These are phyloP conservation scores for Selaginella moellendorffii DNA, from an alignment of 75 land plant species.

Conservation along the genomic window DNA sequence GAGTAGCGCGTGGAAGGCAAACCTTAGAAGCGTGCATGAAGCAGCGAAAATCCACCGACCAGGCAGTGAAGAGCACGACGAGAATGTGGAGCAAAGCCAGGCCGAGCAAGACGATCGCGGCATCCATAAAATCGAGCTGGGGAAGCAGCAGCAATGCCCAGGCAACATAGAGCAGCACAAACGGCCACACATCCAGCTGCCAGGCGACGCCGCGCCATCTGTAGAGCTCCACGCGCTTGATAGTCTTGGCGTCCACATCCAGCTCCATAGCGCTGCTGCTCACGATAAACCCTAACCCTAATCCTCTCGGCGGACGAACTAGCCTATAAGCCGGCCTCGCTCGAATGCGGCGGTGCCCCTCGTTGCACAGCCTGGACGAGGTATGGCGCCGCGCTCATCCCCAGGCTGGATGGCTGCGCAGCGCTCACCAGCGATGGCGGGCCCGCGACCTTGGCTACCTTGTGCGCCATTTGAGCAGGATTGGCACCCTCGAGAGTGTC, in stretches of 20 bases:
- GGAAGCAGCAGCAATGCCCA: conserved; percentile 49
- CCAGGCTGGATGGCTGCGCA: conserved; percentile 63
- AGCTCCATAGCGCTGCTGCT: conserved; percentile 24
- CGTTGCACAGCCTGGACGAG: conserved; percentile 35
- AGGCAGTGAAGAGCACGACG: conserved; percentile 65
- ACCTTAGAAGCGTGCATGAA: conserved; percentile 78
- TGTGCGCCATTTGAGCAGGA: conserved; percentile 77
- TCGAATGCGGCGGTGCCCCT: not conserved
- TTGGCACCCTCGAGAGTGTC: conserved; percentile 89
- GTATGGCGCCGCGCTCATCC: conserved; percentile 26
- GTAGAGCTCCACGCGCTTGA: conserved; percentile 61
- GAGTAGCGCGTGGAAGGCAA: not conserved
- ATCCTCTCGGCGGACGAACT: no score
- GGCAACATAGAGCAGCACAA: conserved; percentile 43
- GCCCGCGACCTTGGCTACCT: conserved; percentile 66
- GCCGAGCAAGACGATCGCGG: conserved; percentile 48
- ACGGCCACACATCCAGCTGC: conserved; percentile 90
- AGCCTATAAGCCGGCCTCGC: no score
- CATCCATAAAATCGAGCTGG: conserved; percentile 51
- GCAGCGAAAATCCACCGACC: conserved; percentile 89
- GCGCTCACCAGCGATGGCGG: conserved; percentile 22
- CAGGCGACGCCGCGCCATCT: conserved; percentile 41
- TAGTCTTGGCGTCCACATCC: conserved; percentile 72
- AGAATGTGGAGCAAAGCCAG: conserved; percentile 50
- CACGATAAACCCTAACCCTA: not conserved